Evolutionary conservation across 2,329 filamentous ascomycete species (phyloP).

Genomic region (Coniochaeta ligniaria): DNA sequence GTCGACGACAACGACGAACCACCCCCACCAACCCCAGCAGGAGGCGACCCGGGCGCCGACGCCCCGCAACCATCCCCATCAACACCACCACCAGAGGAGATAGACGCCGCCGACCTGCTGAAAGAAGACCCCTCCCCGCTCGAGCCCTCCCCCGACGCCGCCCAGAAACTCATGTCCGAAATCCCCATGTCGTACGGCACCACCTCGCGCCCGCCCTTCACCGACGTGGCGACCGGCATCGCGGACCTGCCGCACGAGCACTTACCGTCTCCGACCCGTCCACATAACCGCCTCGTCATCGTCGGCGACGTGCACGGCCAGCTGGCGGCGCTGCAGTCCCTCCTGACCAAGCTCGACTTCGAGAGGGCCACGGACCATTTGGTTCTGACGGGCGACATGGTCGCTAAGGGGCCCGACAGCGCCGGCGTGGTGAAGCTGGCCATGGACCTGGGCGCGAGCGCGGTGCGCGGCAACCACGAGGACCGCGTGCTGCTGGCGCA

Average conservation of each 20-base stretch:
- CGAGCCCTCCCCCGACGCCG: neutral
- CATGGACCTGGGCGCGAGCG: constrained; percentile 66
- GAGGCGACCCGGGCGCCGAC: neutral
- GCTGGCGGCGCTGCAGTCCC: constrained; percentile 53
- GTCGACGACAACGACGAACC: neutral
- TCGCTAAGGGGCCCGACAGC: constrained; percentile 84
- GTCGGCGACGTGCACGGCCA: constrained; percentile 94
- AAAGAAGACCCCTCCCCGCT: neutral
- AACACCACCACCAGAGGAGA: neutral
- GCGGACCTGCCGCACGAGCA: constrained; percentile 21
- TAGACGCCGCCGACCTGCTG: neutral
- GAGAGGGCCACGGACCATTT: constrained; percentile 59
- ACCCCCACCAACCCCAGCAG: neutral
- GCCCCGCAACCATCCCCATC: neutral
- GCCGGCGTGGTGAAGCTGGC: constrained; percentile 69
- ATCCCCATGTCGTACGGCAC: constrained; percentile 32
- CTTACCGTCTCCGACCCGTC: constrained; percentile 9
- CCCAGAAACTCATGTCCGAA: neutral
- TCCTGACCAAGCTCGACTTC: constrained; percentile 64
- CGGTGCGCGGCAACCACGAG: constrained; percentile 89
- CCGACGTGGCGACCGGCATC: constrained; percentile 17
- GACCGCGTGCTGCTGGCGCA: constrained; percentile 71
- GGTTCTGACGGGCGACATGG: constrained; percentile 69
- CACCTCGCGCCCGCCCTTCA: constrained; percentile 28
- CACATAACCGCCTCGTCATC: constrained; percentile 59